A percentile compares a stretch with the other conserved stretches of the same genome.
These are phyloP conservation scores for Claviceps monticola DNA, from an alignment of 2,329 filamentous ascomycete species.

Conservation along the genomic window DNA sequence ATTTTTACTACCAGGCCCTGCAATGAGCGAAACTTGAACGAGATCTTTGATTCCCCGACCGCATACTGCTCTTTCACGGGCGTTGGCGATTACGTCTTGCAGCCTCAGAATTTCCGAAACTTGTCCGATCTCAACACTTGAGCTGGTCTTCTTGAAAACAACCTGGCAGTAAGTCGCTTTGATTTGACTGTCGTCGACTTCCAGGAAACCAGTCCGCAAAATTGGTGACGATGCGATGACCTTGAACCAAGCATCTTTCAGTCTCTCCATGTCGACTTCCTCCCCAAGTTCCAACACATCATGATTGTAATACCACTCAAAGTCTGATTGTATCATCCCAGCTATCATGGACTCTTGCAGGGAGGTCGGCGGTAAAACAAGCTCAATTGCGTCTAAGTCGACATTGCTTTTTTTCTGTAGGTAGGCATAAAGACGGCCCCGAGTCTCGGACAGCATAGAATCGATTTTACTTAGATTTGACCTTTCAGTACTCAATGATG, in stretches of 20 bases:
- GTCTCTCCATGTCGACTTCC: conserved; percentile 36
- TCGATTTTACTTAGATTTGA: no score
- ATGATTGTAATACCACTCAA: conserved; percentile 71
- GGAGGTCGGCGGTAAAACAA: conserved; percentile 61
- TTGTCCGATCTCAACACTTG: conserved; percentile 10
- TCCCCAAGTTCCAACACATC: conserved; percentile 52
- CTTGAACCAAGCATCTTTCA: conserved; percentile 47
- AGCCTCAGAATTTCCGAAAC: conserved; percentile 21
- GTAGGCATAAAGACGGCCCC: conserved; percentile 21
- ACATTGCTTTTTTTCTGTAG: conserved; percentile 20
- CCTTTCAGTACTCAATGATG: conserved; percentile 27
- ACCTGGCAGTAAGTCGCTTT: conserved; percentile 36
- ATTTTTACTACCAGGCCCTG: conserved; percentile 13
- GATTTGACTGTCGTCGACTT: conserved; percentile 47
- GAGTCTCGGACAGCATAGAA: neutral
- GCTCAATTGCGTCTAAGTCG: conserved; percentile 31
- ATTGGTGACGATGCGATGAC: conserved; percentile 53
- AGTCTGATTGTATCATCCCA: conserved; percentile 65
- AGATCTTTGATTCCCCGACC: conserved; percentile 24
- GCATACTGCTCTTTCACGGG: conserved; percentile 23
- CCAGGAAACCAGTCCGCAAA: conserved; percentile 59
- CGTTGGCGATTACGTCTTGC: conserved; percentile 20
- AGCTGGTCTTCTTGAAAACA: conserved; percentile 17
- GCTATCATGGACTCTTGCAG: conserved; percentile 78
- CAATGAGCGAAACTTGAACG: conserved; percentile 34